Percentiles rank a stretch among this genome's conserved stretches.
phyloP scores from a whole-genome alignment of 2,329 filamentous ascomycete species.

The Thermothelomyces thermophilus region DNA sequence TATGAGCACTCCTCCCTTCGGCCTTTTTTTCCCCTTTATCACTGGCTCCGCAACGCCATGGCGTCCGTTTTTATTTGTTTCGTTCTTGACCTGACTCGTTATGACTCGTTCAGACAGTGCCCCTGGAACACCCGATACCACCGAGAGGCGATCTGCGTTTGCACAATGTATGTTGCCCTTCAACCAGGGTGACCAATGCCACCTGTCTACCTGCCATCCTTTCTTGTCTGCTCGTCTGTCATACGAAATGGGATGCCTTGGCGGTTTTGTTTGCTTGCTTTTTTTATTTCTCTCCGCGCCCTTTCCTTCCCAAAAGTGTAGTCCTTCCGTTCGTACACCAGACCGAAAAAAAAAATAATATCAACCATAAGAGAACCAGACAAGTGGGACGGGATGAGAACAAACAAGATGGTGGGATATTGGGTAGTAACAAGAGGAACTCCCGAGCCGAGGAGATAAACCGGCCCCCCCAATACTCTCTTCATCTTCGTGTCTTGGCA shows the following conservation, averaged over 20 bases:
- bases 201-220: not conserved
- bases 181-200: not conserved
- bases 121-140: not conserved
- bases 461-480: no score
- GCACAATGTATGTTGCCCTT: not conserved
- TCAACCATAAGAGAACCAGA: no score
- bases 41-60: conserved; percentile 3
- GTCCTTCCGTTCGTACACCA: not conserved
- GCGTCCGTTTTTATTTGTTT: not conserved
- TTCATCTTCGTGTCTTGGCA: not conserved
- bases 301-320: no score
- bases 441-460: not conserved
- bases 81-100: not conserved
- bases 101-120: not conserved
- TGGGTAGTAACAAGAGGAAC: not conserved
- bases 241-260: not conserved
- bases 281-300: no score
- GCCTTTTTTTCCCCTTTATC: no score
- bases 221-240: not conserved
- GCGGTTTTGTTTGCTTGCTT: no score
- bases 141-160: not conserved
- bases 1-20: not conserved
- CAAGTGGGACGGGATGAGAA: not conserved
- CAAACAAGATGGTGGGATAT: not conserved
- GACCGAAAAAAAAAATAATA: not conserved